These are phyloP conservation scores for Iberis amara DNA, from an alignment of 441 rosid species.

Conservation along the genomic window DNA sequence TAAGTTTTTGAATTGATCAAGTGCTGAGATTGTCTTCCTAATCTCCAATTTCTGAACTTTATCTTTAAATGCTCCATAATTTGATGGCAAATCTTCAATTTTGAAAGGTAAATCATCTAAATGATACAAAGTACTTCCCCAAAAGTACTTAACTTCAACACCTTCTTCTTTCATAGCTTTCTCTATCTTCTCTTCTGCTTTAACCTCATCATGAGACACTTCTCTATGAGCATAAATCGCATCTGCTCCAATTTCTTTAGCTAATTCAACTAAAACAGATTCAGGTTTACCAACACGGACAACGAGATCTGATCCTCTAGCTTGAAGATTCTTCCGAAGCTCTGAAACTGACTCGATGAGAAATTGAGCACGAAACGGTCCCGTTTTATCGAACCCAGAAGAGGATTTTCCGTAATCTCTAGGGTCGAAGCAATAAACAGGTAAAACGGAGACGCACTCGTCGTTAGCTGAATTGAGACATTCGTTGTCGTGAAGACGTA, in stretches of 20 bases:
- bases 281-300: constrained; percentile 84
- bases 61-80: constrained; percentile 67
- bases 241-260: constrained; percentile 81
- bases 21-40: constrained; percentile 69
- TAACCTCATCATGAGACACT: constrained; percentile 79
- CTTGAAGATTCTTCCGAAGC: constrained; percentile 76
- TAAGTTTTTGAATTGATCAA: constrained; percentile 75
- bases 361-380: constrained; percentile 72
- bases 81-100: constrained; percentile 75
- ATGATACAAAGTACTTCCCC: constrained; percentile 95
- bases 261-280: constrained; percentile 64
- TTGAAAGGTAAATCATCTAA: constrained; percentile 87
- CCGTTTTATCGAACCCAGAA: constrained; percentile 85
- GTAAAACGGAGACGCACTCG: constrained; percentile 75
- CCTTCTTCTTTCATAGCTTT: constrained; percentile 84
- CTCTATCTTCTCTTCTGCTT: constrained; percentile 77
- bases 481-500: constrained; percentile 86
- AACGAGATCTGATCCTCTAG: constrained; percentile 82
- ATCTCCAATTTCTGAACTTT: constrained; percentile 64
- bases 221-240: constrained; percentile 82
- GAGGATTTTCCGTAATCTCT: constrained; percentile 84
- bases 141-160: constrained; percentile 70
- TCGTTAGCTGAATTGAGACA: constrained; percentile 70
- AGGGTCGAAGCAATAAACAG: constrained; percentile 94
- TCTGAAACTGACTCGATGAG: constrained; percentile 77